phyloP scores from a whole-genome alignment of 768 basidiomycete genomes.

The Lactarius psammicola region DNA sequence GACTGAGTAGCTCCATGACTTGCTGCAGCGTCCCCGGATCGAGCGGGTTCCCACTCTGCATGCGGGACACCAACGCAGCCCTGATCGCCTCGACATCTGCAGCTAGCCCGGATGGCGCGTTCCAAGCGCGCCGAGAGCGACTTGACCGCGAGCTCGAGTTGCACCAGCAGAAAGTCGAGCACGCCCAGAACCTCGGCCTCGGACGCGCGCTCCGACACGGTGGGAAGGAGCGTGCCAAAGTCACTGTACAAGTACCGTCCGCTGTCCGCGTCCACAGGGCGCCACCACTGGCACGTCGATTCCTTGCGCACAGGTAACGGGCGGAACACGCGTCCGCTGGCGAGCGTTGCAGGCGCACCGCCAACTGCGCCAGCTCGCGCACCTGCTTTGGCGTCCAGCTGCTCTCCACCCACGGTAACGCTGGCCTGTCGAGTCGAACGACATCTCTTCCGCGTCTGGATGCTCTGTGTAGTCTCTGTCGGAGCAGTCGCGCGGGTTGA shows the following conservation, averaged over 20 bases:
- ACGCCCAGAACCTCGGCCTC: slow-evolving; percentile 71
- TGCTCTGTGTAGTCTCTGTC: slow-evolving; percentile 34
- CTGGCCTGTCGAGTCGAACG: slow-evolving; percentile 43
- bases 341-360: slow-evolving; percentile 78
- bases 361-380: slow-evolving; percentile 66
- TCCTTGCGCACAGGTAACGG: slow-evolving; percentile 26
- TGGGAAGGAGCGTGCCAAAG: slow-evolving; percentile 62
- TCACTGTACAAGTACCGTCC: slow-evolving; percentile 32
- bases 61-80: slow-evolving; percentile 8
- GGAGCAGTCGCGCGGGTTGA: slow-evolving; percentile 3
- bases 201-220: slow-evolving; percentile 63
- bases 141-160: slow-evolving; percentile 69
- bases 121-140: slow-evolving; percentile 18
- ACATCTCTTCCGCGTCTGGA: slow-evolving; percentile 40
- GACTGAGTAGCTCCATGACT: slow-evolving; percentile 21
- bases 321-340: slow-evolving; percentile 40
- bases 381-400: slow-evolving; percentile 69
- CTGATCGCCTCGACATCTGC: slow-evolving; percentile 12
- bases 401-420: background rate
- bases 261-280: slow-evolving; percentile 16
- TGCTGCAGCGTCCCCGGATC: slow-evolving; percentile 21
- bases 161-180: slow-evolving; percentile 70
- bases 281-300: slow-evolving; percentile 30
- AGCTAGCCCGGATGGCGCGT: background rate
- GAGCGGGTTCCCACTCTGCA: slow-evolving; percentile 19